Conservation (phyloP, 345 rosid genomes). For the Erucastrum elatum region DNA sequence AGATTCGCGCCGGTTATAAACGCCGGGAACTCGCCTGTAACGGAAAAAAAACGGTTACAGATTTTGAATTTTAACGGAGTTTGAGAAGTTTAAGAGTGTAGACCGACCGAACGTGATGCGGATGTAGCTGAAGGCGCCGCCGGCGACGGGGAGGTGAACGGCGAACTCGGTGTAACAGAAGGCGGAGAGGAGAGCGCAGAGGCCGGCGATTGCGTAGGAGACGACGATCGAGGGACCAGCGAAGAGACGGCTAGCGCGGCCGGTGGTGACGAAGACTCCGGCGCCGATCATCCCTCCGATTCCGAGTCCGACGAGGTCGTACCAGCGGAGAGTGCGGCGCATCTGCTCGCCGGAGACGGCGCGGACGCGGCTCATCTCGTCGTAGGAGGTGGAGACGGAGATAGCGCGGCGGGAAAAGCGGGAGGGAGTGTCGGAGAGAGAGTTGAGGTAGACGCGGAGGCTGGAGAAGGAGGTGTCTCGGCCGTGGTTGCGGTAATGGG, state of each 20-base stretch:
- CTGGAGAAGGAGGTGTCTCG: slow-evolving; percentile 62
- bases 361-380: slow-evolving; percentile 69
- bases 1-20: slow-evolving; percentile 83
- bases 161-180: slow-evolving; percentile 98
- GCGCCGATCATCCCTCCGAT: slow-evolving; percentile 97
- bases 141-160: slow-evolving; percentile 97
- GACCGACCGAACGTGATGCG: slow-evolving; percentile 79
- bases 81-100: neutral
- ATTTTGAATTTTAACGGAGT: neutral
- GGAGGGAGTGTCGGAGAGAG: slow-evolving; percentile 61
- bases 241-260: slow-evolving; percentile 52
- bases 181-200: slow-evolving; percentile 93
- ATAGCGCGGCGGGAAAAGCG: slow-evolving; percentile 71
- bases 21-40: slow-evolving; percentile 79
- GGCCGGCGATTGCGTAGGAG: slow-evolving; percentile 89
- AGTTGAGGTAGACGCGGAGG: slow-evolving; percentile 54
- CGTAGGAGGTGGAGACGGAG: slow-evolving; percentile 69
- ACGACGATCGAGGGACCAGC: slow-evolving; percentile 83
- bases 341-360: slow-evolving; percentile 68
- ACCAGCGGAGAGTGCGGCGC: slow-evolving; percentile 78
- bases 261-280: slow-evolving; percentile 84
- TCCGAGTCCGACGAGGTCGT: slow-evolving; percentile 76
- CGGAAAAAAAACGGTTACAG: slow-evolving; percentile 19
- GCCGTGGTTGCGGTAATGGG: slow-evolving; percentile 22
- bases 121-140: slow-evolving; percentile 93